Conservation (phyloP, 176 grass and related monocot genomes). For the Raddia distichophylla region DNA sequence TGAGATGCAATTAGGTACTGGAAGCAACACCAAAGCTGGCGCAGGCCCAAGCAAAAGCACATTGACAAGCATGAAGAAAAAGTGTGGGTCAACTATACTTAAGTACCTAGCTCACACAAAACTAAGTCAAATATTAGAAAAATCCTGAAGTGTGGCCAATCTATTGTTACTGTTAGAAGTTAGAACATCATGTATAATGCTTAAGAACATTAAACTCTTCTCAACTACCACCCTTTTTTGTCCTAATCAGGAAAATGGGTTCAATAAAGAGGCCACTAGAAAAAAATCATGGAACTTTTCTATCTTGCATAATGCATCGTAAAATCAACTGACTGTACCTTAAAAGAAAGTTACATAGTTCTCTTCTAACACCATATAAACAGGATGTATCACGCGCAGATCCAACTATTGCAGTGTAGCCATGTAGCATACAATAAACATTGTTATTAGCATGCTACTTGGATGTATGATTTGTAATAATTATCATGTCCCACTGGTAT, state of each 20-base stretch:
- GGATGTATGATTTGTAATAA: background rate
- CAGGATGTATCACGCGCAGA: background rate
- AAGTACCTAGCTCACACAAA: constrained; percentile 35
- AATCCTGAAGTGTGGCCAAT: constrained; percentile 1
- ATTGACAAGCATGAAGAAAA: constrained; percentile 21
- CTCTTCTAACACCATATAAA: constrained; percentile 22
- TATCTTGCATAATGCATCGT: background rate
- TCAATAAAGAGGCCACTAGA: constrained; percentile 4
- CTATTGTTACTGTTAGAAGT: background rate
- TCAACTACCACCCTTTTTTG: constrained; percentile 19
- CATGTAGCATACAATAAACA: constrained; percentile 1
- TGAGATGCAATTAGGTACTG: background rate
- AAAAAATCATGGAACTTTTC: background rate
- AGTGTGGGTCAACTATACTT: constrained; percentile 28
- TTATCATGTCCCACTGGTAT: constrained; percentile 10
- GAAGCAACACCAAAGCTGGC: constrained; percentile 18
- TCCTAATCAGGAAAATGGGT: constrained; percentile 20
- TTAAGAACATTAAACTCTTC: constrained; percentile 11
- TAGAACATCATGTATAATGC: constrained; percentile 6
- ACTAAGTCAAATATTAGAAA: constrained; percentile 14
- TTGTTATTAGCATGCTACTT: background rate
- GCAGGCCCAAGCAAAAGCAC: background rate
- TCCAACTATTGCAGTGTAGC: background rate
- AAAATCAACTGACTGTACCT: background rate
- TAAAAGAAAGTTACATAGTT: constrained; percentile 2